Conservation (phyloP, 1,284 basidiomycete species). For the Cutaneotrichosporon mucoides region DNA sequence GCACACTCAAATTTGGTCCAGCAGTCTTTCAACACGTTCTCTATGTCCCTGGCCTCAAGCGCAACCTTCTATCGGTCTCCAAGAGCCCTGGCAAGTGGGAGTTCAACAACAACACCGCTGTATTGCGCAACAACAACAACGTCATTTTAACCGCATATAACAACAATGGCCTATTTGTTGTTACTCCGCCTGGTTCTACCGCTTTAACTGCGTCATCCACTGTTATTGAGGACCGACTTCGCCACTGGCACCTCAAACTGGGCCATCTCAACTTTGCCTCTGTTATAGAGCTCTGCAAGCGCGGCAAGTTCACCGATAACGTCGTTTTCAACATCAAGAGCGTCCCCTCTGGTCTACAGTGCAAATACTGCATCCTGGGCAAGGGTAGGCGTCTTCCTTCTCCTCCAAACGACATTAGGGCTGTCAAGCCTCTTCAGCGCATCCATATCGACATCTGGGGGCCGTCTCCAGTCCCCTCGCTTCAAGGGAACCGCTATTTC, state of each 20-base stretch:
- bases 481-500: too few relatives aligned
- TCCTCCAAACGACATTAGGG: background rate
- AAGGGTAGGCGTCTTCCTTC: background rate
- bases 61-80: background rate
- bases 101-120: background rate
- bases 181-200: too few relatives aligned
- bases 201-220: too few relatives aligned
- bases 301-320: too few relatives aligned
- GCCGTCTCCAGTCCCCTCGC: background rate
- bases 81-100: background rate
- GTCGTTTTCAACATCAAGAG: background rate
- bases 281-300: background rate
- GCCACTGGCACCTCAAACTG: background rate
- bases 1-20: background rate
- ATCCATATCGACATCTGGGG: background rate
- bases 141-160: background rate
- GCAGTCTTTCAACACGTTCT: background rate
- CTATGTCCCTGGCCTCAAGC: background rate
- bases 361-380: background rate
- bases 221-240: too few relatives aligned
- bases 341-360: background rate
- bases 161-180: background rate
- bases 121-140: background rate
- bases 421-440: background rate
- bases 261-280: background rate